Conservation (phyloP, 495 filamentous ascomycete species). For the Talaromyces liani region DNA sequence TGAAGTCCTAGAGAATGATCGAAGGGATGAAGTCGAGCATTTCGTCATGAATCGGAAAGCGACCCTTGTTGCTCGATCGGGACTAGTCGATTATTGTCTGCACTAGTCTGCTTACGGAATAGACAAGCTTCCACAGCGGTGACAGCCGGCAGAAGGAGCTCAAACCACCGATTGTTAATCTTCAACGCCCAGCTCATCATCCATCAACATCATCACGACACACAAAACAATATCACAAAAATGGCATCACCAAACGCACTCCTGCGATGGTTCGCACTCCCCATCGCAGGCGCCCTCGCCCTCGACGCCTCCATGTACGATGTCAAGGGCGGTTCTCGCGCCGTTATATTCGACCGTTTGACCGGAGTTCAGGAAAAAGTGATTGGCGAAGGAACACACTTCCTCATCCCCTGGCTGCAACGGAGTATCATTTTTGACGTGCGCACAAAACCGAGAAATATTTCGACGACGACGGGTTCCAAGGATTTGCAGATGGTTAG, state of each 20-base stretch:
- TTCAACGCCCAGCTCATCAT: background rate
- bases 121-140: constrained; percentile 1
- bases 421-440: constrained; percentile 95
- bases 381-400: constrained; percentile 94
- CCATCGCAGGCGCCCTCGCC: constrained; percentile 53
- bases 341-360: constrained; percentile 96
- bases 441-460: constrained; percentile 92
- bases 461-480: constrained; percentile 94
- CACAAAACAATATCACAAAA: constrained; percentile 24
- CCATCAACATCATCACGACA: constrained; percentile 14
- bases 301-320: constrained; percentile 84
- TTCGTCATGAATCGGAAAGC: background rate
- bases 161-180: background rate
- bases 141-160: constrained; percentile 5
- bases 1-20: background rate
- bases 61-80: background rate
- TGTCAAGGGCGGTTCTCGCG: constrained; percentile 85
- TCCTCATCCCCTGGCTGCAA: constrained; percentile 94
- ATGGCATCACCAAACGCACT: constrained; percentile 44
- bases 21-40: constrained; percentile 10
- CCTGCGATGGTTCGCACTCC: constrained; percentile 50
- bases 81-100: background rate
- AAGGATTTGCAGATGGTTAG: constrained; percentile 99
- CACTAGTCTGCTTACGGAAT: background rate
- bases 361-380: constrained; percentile 89